phyloP scores from a whole-genome alignment of 495 filamentous ascomycete species.

The Penicillium argentinense region DNA sequence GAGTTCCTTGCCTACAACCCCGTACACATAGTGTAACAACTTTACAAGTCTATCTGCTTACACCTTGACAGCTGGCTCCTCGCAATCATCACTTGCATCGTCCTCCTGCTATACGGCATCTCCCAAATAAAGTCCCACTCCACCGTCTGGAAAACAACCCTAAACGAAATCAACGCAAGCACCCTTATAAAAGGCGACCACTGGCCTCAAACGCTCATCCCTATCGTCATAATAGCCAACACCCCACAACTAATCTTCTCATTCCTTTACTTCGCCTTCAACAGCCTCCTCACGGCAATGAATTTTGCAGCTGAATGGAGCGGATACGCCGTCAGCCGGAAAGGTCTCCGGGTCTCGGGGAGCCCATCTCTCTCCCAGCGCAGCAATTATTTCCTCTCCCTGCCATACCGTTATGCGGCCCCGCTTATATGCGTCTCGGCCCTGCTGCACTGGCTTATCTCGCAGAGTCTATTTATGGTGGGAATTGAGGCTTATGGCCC shows the following conservation, averaged over 20 bases:
- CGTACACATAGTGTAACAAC: background rate
- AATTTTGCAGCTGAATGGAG: constrained; percentile 30
- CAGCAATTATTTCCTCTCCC: constrained; percentile 45
- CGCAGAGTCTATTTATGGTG: constrained; percentile 40
- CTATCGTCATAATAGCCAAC: constrained; percentile 33
- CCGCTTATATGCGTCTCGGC: constrained; percentile 32
- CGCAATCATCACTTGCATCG: background rate
- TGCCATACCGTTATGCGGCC: constrained; percentile 46
- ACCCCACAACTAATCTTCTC: constrained; percentile 39
- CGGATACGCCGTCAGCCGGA: constrained; percentile 20
- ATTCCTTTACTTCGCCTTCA: constrained; percentile 34
- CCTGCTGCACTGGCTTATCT: constrained; percentile 43
- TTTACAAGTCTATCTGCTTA: background rate
- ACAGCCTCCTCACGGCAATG: constrained; percentile 34
- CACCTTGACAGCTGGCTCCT: background rate
- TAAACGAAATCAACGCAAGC: background rate
- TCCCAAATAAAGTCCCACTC: background rate
- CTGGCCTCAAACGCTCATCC: constrained; percentile 7
- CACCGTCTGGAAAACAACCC: background rate
- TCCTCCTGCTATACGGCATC: background rate
- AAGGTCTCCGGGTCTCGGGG: constrained; percentile 41
- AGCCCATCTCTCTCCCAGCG: constrained; percentile 37
- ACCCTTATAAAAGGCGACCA: background rate
- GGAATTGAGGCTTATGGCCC: constrained; percentile 15
- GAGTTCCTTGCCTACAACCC: background rate